Conservation (phyloP, 352 stramenopile species). For the Phytopythium montanum region DNA sequence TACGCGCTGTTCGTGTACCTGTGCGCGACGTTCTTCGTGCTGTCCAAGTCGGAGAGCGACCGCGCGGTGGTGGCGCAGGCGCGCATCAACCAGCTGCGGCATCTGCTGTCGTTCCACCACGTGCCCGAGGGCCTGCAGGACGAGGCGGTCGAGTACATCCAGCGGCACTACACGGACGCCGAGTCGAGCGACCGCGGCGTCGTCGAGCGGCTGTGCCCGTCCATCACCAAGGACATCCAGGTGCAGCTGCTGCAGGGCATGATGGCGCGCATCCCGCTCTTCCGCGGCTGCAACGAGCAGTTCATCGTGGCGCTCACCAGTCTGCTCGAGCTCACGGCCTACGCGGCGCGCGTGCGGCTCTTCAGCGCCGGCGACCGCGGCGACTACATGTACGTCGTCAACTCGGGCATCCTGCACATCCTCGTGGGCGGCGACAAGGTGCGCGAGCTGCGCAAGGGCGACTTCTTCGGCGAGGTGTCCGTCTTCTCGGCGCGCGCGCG, state of each 20-base stretch:
- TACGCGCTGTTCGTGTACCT: constrained; percentile 63
- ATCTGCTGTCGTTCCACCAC: constrained; percentile 59
- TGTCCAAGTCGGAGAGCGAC: constrained; percentile 65
- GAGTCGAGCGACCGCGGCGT: constrained; percentile 68
- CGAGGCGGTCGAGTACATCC: constrained; percentile 55
- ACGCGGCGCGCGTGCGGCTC: constrained; percentile 48
- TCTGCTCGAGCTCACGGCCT: constrained; percentile 58
- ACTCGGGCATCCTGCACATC: constrained; percentile 56
- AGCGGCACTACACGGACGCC: constrained; percentile 61
- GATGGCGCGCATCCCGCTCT: constrained; percentile 56
- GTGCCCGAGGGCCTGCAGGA: constrained; percentile 46
- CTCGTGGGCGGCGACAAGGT: constrained; percentile 54
- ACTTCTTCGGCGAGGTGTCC: constrained; percentile 69
- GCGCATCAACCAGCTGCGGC: constrained; percentile 61
- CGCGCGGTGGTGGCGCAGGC: constrained; percentile 36
- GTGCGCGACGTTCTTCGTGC: constrained; percentile 60
- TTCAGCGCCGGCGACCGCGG: constrained; percentile 53
- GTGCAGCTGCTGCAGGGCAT: constrained; percentile 60
- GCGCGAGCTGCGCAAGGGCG: constrained; percentile 57
- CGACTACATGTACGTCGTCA: constrained; percentile 75
- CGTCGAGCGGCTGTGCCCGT: constrained; percentile 62
- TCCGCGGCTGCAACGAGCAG: constrained; percentile 49
- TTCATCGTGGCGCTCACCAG: constrained; percentile 69
- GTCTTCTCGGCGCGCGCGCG: constrained; percentile 60
- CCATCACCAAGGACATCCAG: constrained; percentile 72